Base-by-base conservation (phyloP, 305 asterid species). In the Withania somnifera region DNA sequence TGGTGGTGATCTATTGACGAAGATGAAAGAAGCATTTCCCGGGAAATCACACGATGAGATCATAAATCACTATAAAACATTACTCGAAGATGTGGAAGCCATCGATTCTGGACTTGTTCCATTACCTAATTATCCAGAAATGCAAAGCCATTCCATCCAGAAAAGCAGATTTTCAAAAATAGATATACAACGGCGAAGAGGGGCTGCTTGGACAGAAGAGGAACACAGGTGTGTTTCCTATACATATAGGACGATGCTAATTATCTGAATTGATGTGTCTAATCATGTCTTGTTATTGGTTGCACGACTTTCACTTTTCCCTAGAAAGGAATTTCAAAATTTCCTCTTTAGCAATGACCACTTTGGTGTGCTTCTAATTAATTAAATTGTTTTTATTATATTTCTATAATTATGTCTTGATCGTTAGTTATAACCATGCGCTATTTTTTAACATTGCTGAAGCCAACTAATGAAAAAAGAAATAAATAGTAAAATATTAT, bases 221-320 rank as follows among this genome's bases (percentile, higher is more conserved):
- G 90, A 87, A 84, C 87, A 83, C 56, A 81, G 84, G 90, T 85
- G 32, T 38, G 61, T 51, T 75, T 50, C 63, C 9, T n/a, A 8
- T 52, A 32, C 67, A 40, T 51, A 82, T 77, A 26, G 26, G 80
- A 17, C 42, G 14, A 32, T 36, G 42, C 73, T 19, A 47, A 50
- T 42, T 26, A 11, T 47, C 5, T 19, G 15, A 63, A 34, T 64
- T 80, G 52, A 47, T 61, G 17, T 26, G 13, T 54, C 40, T 8
- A 11, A 15, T 53, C 36, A 71, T 63, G n/a, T 80, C 13, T 15
- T 67, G 47, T 76, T 17, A 28, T 28, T 51, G 63, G 51, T 50
- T 30, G 47, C 28, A 51, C 6, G 11, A 17, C 26, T 75, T 75
- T 28, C 80, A 75, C 42, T 28, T 47, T 26, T 50, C 51, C 5